These are phyloP conservation scores for Mortierella sp. DNA, from an alignment of 371 early-diverging fungal genomes.

Conservation along the genomic window DNA sequence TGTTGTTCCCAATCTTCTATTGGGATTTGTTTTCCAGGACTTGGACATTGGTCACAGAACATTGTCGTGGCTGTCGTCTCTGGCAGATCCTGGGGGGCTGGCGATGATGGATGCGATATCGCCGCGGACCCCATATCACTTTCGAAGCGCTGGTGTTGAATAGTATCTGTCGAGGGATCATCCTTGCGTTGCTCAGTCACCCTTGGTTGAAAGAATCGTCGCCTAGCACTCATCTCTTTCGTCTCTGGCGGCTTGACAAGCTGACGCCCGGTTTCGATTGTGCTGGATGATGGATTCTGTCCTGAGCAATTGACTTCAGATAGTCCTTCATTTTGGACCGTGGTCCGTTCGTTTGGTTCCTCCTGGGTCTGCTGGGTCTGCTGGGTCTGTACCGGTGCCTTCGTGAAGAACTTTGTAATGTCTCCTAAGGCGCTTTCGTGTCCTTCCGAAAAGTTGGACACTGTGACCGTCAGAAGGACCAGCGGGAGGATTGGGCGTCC, in stretches of 20 bases:
- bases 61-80: constrained; percentile 18
- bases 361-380: constrained; percentile 1
- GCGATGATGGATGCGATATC: not conserved
- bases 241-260: constrained; percentile 6
- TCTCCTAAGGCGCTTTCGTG: constrained; percentile 30
- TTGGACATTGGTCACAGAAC: constrained; percentile 56
- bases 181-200: constrained; percentile 21
- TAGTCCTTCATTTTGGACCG: not conserved
- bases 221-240: not conserved
- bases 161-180: constrained; percentile 40
- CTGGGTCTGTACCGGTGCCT: constrained; percentile 15
- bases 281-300: not conserved
- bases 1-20: constrained; percentile 60
- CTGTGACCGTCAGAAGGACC: constrained; percentile 24
- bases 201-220: constrained; percentile 25
- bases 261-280: not conserved
- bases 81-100: not conserved
- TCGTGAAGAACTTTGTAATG: constrained; percentile 48
- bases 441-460: constrained; percentile 41
- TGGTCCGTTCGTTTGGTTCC: not conserved
- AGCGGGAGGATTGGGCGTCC: constrained; percentile 35
- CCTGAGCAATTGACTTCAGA: not conserved
- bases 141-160: constrained; percentile 10
- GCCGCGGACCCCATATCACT: not conserved
- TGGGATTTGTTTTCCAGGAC: constrained; percentile 36